Evolutionary conservation across 257 asterid species (phyloP).

Genomic region (Nicotiana noctiflora): DNA sequence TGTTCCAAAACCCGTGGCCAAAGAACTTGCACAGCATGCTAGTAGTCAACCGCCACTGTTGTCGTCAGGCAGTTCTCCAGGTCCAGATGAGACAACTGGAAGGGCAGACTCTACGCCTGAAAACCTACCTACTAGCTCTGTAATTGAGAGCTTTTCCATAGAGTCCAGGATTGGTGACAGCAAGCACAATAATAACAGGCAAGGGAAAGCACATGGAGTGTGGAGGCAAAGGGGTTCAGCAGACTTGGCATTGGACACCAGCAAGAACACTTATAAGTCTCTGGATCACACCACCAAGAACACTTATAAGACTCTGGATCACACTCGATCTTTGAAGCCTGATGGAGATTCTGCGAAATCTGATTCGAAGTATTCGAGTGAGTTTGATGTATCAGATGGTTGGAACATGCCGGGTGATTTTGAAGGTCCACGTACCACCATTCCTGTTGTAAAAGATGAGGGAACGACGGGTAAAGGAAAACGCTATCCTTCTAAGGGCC

Average conservation of each 20-base stretch:
- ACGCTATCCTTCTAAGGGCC: constrained; percentile 36
- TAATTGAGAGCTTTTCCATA: constrained; percentile 19
- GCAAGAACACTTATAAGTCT: constrained; percentile 23
- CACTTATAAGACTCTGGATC: constrained; percentile 21
- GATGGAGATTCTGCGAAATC: constrained; percentile 23
- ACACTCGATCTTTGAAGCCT: constrained; percentile 24
- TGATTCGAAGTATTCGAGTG: constrained; percentile 24
- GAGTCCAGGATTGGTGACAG: constrained; percentile 41
- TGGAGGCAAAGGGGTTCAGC: constrained; percentile 54
- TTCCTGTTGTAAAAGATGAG: constrained; percentile 45
- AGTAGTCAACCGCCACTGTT: constrained; percentile 28
- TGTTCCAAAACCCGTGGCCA: constrained; percentile 86
- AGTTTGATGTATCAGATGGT: constrained; percentile 17
- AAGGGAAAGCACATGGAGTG: constrained; percentile 46
- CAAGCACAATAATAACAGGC: constrained; percentile 37
- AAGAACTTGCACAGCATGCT: constrained; percentile 84
- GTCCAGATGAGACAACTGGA: constrained; percentile 32
- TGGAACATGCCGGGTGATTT: constrained; percentile 16
- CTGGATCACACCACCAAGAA: constrained; percentile 26
- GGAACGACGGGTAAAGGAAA: constrained; percentile 56
- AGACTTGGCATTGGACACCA: constrained; percentile 36
- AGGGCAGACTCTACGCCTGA: constrained; percentile 28
- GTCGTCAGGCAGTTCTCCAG: constrained; percentile 26
- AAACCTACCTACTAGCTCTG: constrained; percentile 24
- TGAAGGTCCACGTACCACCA: constrained; percentile 19